Conservation (phyloP, 805 yeast species). For the Metschnikowia peoriensis region DNA sequence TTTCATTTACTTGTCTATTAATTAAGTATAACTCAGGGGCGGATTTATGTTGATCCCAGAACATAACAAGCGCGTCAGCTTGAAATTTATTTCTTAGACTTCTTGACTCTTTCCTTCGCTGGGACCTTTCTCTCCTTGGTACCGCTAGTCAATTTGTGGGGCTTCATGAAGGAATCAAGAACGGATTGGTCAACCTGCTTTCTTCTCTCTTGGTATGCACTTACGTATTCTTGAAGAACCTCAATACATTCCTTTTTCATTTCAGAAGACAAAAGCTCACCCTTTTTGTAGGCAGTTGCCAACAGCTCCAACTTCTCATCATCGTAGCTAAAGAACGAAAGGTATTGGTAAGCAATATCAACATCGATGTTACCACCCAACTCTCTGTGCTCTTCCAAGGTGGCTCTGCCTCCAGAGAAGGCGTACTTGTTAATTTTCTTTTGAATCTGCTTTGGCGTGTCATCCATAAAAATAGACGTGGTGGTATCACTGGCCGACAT, state of each 20-base stretch:
- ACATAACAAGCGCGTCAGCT: no score
- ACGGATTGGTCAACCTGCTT: constrained; percentile 58
- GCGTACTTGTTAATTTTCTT: constrained; percentile 96
- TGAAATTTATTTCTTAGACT: constrained; percentile 30
- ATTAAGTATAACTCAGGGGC: neutral
- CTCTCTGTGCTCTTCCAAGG: constrained; percentile 86
- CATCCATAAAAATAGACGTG: constrained; percentile 92
- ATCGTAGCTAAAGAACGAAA: constrained; percentile 86
- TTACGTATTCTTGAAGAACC: constrained; percentile 74
- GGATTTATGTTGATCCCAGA: no score
- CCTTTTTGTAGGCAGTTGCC: constrained; percentile 66
- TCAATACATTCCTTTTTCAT: constrained; percentile 85
- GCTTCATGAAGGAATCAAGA: constrained; percentile 72
- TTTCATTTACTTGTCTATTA: constrained; percentile 2
- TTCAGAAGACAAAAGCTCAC: constrained; percentile 88
- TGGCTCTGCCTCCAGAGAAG: constrained; percentile 88
- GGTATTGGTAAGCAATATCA: constrained; percentile 92
- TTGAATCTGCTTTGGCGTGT: constrained; percentile 85
- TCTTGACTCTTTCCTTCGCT: constrained; percentile 50
- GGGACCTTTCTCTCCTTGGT: constrained; percentile 71
- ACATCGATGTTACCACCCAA: constrained; percentile 93
- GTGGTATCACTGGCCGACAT: constrained; percentile 95
- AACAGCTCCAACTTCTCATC: constrained; percentile 70
- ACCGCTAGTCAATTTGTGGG: constrained; percentile 79
- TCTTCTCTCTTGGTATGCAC: constrained; percentile 79